Percentiles rank a stretch among this genome's conserved stretches.
These are phyloP conservation scores for Didymella pinodella DNA, from an alignment of 2,329 filamentous ascomycete genomes.

Conservation along the genomic window DNA sequence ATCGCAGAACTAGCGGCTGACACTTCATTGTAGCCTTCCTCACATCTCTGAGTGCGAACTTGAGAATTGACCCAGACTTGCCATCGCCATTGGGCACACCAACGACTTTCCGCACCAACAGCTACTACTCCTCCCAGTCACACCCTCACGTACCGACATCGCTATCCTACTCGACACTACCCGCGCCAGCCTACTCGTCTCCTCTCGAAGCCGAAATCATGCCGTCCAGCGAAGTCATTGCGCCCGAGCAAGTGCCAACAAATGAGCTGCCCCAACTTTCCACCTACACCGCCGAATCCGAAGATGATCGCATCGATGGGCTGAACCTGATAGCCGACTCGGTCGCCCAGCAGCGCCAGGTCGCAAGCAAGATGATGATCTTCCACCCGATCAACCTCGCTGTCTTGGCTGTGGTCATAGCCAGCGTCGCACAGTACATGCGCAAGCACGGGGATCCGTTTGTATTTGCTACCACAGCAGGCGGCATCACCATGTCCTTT, in stretches of 20 bases:
- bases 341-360: constrained; percentile 80
- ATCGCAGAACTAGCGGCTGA: constrained; percentile 23
- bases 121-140: constrained; percentile 59
- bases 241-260: constrained; percentile 28
- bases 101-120: constrained; percentile 60
- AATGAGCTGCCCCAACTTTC: constrained; percentile 64
- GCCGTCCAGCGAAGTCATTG: constrained; percentile 44
- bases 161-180: constrained; percentile 55
- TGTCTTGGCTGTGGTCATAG: constrained; percentile 50
- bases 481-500: constrained; percentile 69
- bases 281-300: constrained; percentile 60
- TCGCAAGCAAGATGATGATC: constrained; percentile 66
- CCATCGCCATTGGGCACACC: constrained; percentile 71
- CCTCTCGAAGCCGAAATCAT: constrained; percentile 49
- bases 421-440: constrained; percentile 52
- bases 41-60: constrained; percentile 80
- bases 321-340: constrained; percentile 80
- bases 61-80: constrained; percentile 69
- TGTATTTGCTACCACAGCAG: constrained; percentile 64
- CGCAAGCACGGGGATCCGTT: constrained; percentile 60
- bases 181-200: constrained; percentile 47
- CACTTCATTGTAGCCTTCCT: constrained; percentile 71
- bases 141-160: constrained; percentile 63
- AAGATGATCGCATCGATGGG: constrained; percentile 70
- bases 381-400: constrained; percentile 50